Percentiles rank a stretch among this genome's conserved stretches.
These are phyloP conservation scores for Diaporthe destruens DNA, from an alignment of 2,329 filamentous ascomycete species.

Conservation along the genomic window DNA sequence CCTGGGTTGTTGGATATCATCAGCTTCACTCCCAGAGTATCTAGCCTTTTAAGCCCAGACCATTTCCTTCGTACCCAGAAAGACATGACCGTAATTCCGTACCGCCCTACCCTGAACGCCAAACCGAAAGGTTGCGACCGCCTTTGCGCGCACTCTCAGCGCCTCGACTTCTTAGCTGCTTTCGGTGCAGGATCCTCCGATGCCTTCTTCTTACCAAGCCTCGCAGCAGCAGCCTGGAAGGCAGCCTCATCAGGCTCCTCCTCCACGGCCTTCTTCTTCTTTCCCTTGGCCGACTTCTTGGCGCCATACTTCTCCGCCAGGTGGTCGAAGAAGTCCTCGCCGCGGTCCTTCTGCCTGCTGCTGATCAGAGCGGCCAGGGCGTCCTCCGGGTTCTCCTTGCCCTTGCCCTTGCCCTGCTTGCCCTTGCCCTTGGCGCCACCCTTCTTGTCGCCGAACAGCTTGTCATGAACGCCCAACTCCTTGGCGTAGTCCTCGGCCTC, in stretches of 20 bases:
- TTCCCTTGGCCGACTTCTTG: slow-evolving; percentile 60
- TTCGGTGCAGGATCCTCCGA: slow-evolving; percentile 40
- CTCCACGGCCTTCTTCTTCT: slow-evolving; percentile 67
- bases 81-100: background rate
- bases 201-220: slow-evolving; percentile 55
- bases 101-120: slow-evolving; percentile 30
- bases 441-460: slow-evolving; percentile 70
- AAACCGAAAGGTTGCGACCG: background rate
- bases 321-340: slow-evolving; percentile 74
- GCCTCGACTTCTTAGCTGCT: slow-evolving; percentile 42
- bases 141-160: slow-evolving; percentile 35
- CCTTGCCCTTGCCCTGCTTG: slow-evolving; percentile 41
- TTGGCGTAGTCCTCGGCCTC: slow-evolving; percentile 83
- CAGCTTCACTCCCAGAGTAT: background rate
- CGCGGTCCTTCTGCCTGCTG: slow-evolving; percentile 74
- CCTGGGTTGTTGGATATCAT: slow-evolving; percentile 5
- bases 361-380: slow-evolving; percentile 79
- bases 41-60: background rate
- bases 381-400: slow-evolving; percentile 43
- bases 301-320: slow-evolving; percentile 81
- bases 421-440: slow-evolving; percentile 48
- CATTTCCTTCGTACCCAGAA: background rate
- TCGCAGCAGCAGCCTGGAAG: slow-evolving; percentile 69
- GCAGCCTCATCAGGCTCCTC: slow-evolving; percentile 72
- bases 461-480: slow-evolving; percentile 80